Evolutionary conservation across 1,139 yeast species (phyloP).

Genomic region (Taphrina pruni): DNA sequence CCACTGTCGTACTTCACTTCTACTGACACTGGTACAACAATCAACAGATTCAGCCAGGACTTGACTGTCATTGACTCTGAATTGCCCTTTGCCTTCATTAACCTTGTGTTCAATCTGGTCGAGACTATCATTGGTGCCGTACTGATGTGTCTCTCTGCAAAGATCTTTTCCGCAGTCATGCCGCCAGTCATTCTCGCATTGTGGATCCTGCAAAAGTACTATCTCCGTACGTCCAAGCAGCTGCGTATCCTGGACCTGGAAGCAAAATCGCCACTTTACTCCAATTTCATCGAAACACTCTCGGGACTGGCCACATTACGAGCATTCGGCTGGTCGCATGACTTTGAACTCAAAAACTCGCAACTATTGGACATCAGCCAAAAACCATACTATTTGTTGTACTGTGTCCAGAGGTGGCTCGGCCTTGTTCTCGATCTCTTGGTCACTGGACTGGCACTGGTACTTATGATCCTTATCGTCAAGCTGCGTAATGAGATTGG

Average conservation of each 20-base stretch:
- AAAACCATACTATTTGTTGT: conserved; percentile 69
- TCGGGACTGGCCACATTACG: conserved; percentile 94
- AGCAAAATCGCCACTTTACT: conserved; percentile 68
- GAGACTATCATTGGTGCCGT: conserved; percentile 67
- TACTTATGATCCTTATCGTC: conserved; percentile 66
- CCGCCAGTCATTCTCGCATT: conserved; percentile 60
- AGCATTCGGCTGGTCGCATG: conserved; percentile 88
- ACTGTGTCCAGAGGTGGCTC: conserved; percentile 80
- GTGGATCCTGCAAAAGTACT: conserved; percentile 62
- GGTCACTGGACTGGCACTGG: conserved; percentile 57
- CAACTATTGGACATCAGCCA: conserved; percentile 65
- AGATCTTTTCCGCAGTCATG: conserved; percentile 75
- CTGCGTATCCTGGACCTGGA: conserved; percentile 72
- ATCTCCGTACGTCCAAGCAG: conserved; percentile 81
- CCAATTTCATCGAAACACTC: conserved; percentile 95
- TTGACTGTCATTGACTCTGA: conserved; percentile 72
- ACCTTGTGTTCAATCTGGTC: conserved; percentile 60
- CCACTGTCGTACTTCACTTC: conserved; percentile 74
- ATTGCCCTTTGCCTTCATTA: conserved; percentile 52
- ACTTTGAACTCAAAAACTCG: conserved; percentile 67
- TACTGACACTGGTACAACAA: conserved; percentile 71
- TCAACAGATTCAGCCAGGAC: conserved; percentile 77
- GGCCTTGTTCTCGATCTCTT: conserved; percentile 65
- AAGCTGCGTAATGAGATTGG: conserved; percentile 65
- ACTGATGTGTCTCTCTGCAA: conserved; percentile 72